These are phyloP conservation scores for Colletotrichum paranaense DNA, from an alignment of 2,329 filamentous ascomycete species.

Conservation along the genomic window DNA sequence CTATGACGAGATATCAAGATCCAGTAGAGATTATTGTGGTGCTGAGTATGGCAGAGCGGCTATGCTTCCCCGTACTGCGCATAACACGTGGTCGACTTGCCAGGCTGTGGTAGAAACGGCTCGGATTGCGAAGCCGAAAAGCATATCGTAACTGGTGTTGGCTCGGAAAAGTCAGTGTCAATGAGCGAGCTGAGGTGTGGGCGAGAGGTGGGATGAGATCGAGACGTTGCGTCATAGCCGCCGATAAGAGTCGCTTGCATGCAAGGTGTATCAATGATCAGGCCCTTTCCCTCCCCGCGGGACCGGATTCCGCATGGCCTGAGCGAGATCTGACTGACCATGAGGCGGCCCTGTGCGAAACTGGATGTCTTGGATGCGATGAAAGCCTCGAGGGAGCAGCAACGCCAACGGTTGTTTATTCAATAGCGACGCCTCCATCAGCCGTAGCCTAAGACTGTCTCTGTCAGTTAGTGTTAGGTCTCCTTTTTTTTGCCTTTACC, in stretches of 20 bases:
- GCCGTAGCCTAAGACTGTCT: background rate
- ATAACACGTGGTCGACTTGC: background rate
- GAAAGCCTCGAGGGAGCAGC: background rate
- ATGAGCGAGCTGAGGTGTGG: slow-evolving; percentile 1
- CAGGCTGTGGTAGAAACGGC: background rate
- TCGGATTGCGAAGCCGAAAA: background rate
- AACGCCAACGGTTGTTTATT: slow-evolving; percentile 23
- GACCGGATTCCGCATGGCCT: slow-evolving; percentile 10
- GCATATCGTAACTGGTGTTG: slow-evolving; percentile 1
- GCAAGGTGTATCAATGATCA: slow-evolving; percentile 16
- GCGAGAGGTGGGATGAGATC: slow-evolving; percentile 24
- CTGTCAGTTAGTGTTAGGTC: background rate
- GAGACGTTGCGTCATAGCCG: slow-evolving; percentile 33
- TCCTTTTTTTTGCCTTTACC: background rate
- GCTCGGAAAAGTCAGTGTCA: background rate
- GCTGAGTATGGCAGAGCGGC: background rate
- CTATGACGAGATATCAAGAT: slow-evolving; percentile 13
- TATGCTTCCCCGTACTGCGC: too few species aligned
- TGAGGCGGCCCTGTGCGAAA: slow-evolving; percentile 26
- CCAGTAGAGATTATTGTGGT: background rate
- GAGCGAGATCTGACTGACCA: background rate
- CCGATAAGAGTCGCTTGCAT: slow-evolving; percentile 34
- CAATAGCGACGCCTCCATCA: slow-evolving; percentile 11
- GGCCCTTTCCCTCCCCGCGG: slow-evolving; percentile 16
- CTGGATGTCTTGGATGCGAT: slow-evolving; percentile 4